These are phyloP conservation scores for Atkinsonella texensis DNA, from an alignment of 2,329 filamentous ascomycete genomes.

Conservation along the genomic window DNA sequence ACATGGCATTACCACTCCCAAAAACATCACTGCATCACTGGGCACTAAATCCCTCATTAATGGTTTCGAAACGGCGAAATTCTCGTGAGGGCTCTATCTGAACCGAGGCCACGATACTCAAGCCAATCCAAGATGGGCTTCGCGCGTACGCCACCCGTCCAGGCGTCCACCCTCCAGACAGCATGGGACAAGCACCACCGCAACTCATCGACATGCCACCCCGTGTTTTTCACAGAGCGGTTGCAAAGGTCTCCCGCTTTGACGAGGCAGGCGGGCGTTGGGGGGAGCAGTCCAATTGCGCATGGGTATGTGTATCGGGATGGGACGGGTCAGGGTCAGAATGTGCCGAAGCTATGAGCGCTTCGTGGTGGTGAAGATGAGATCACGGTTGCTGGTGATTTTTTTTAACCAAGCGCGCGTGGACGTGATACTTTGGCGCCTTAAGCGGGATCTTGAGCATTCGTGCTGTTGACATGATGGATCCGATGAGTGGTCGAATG, in stretches of 20 bases:
- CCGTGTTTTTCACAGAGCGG: slow-evolving; percentile 62
- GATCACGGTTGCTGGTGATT: no score
- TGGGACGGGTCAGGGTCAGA: neutral
- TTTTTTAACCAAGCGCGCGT: no score
- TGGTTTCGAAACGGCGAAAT: no score
- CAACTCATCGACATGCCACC: slow-evolving; percentile 52
- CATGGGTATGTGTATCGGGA: slow-evolving; percentile 50
- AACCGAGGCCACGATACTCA: no score
- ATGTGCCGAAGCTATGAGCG: slow-evolving; percentile 7
- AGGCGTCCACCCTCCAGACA: slow-evolving; percentile 10
- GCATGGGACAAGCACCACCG: slow-evolving; percentile 23
- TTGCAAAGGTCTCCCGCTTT: slow-evolving; percentile 42
- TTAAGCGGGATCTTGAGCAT: no score
- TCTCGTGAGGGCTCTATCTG: no score
- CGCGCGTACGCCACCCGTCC: neutral
- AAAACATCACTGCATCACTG: no score
- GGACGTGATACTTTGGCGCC: no score
- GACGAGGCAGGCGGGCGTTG: slow-evolving; percentile 9
- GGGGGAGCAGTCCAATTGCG: slow-evolving; percentile 37
- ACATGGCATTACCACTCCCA: no score
- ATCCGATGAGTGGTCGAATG: no score
- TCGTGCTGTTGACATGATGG: no score
- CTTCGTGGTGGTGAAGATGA: slow-evolving; percentile 10
- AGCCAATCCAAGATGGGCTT: neutral
- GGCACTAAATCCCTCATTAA: no score